Percentiles rank a stretch among this genome's conserved stretches.
phyloP scores from a whole-genome alignment of 2,329 filamentous ascomycete genomes.

The Parascedosporium putredinis region DNA sequence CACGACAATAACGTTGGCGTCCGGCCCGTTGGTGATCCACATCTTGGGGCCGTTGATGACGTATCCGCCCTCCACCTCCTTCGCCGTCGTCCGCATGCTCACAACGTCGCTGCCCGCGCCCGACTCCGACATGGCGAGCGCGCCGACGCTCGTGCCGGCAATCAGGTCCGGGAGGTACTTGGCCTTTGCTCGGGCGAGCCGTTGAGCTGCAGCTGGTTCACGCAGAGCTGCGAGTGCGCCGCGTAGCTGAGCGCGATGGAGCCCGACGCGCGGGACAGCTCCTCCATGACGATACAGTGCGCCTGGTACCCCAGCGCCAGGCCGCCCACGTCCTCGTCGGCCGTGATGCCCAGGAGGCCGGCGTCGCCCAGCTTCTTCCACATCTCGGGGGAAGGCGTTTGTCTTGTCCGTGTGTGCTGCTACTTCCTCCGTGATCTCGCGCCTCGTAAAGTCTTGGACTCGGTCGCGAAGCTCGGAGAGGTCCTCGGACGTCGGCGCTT shows the following conservation, averaged over 20 bases:
- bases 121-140: constrained; percentile 90
- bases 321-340: constrained; percentile 83
- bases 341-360: constrained; percentile 85
- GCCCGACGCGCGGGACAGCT: constrained; percentile 76
- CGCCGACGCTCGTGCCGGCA: constrained; percentile 70
- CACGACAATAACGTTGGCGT: constrained; percentile 88
- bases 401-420: constrained; percentile 72
- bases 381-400: constrained; percentile 86
- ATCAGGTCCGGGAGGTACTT: constrained; percentile 73
- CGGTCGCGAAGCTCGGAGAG: constrained; percentile 71
- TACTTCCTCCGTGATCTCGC: constrained; percentile 77
- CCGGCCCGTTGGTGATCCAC: constrained; percentile 98
- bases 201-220: constrained; percentile 93
- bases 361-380: constrained; percentile 91
- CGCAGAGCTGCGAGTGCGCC: constrained; percentile 89
- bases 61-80: constrained; percentile 73
- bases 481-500: constrained; percentile 59
- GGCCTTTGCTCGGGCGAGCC: constrained; percentile 64
- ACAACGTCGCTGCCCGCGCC: constrained; percentile 89
- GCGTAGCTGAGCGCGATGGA: constrained; percentile 87
- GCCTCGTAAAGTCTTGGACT: constrained; percentile 79
- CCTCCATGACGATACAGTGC: constrained; percentile 91
- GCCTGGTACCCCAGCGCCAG: constrained; percentile 92
- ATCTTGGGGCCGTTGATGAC: constrained; percentile 86
- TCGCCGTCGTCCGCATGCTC: constrained; percentile 82